Conservation (phyloP, 306 rosid genomes). For the Canavalia ensiformis region DNA sequence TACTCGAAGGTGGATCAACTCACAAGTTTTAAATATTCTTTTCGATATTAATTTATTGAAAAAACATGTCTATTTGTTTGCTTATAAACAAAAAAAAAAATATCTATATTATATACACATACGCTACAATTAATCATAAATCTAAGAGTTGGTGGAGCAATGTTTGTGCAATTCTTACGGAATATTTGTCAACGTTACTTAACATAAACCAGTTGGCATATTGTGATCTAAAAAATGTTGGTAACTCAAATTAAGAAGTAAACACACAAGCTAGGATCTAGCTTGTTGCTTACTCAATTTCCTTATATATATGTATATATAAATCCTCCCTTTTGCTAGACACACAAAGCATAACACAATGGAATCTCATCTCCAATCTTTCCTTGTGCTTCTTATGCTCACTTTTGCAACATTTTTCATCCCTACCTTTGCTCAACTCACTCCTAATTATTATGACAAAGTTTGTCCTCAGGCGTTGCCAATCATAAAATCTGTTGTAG, state of each 20-base stretch:
- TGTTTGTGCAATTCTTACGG: slow-evolving; percentile 3
- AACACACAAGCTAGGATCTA: too few relatives aligned
- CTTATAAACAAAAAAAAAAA: too few relatives aligned
- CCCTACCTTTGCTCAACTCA: slow-evolving; percentile 19
- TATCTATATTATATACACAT: not conserved
- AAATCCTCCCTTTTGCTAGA: not conserved
- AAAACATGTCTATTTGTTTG: not conserved
- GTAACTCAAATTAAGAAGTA: too few relatives aligned
- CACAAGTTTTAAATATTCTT: not conserved
- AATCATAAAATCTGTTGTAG: slow-evolving; percentile 15
- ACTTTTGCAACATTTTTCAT: slow-evolving; percentile 42
- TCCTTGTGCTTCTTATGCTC: slow-evolving; percentile 21
- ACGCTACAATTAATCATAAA: not conserved
- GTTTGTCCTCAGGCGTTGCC: slow-evolving; percentile 51
- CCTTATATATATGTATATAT: slow-evolving; percentile 1
- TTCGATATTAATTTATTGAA: not conserved
- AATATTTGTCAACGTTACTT: slow-evolving; percentile 9
- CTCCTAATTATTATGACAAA: slow-evolving; percentile 36
- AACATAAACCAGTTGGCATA: not conserved
- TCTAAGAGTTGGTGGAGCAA: slow-evolving; percentile 26
- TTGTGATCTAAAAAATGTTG: not conserved
- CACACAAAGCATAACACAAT: slow-evolving; percentile 38
- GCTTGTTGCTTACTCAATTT: not conserved
- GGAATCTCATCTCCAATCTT: slow-evolving; percentile 40
- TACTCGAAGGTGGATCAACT: too few relatives aligned